Evolutionary conservation across 768 basidiomycete genomes (phyloP).

Genomic region (Erythrobasidium yunnanense): DNA sequence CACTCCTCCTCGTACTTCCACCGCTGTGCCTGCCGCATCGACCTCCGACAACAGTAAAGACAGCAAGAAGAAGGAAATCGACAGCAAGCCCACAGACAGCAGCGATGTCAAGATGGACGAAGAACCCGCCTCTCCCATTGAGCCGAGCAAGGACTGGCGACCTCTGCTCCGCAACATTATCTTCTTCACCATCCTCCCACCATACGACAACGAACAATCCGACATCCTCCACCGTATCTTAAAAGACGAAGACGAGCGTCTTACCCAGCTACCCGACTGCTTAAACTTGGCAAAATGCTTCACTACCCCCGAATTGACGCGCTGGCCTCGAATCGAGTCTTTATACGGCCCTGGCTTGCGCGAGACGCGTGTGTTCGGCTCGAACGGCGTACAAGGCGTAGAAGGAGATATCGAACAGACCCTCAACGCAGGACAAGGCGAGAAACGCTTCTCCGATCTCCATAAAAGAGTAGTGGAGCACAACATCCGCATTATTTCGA

Average conservation of each 20-base stretch:
- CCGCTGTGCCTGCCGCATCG: conserved; percentile 38
- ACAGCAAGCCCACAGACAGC: background rate
- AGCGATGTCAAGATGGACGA: background rate
- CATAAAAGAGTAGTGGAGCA: conserved; percentile 78
- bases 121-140: conserved; percentile 6
- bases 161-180: conserved; percentile 90
- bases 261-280: conserved; percentile 51
- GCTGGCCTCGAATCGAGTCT: conserved; percentile 86
- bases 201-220: conserved; percentile 92
- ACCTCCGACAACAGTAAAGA: background rate
- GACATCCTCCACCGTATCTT: conserved; percentile 88
- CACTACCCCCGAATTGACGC: conserved; percentile 80
- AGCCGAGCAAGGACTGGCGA: conserved; percentile 18
- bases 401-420: conserved; percentile 38
- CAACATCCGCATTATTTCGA: conserved; percentile 89
- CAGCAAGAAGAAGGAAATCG: background rate
- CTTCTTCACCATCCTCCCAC: conserved; percentile 83
- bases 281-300: conserved; percentile 82
- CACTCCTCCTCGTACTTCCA: conserved; percentile 55
- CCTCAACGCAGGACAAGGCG: conserved; percentile 42
- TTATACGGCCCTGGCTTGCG: conserved; percentile 76
- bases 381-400: conserved; percentile 36
- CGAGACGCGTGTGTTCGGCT: conserved; percentile 66
- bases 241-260: conserved; percentile 57
- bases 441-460: conserved; percentile 82